These are phyloP conservation scores for Bacidia gigantensis DNA, from an alignment of 495 filamentous ascomycete species.

Conservation along the genomic window DNA sequence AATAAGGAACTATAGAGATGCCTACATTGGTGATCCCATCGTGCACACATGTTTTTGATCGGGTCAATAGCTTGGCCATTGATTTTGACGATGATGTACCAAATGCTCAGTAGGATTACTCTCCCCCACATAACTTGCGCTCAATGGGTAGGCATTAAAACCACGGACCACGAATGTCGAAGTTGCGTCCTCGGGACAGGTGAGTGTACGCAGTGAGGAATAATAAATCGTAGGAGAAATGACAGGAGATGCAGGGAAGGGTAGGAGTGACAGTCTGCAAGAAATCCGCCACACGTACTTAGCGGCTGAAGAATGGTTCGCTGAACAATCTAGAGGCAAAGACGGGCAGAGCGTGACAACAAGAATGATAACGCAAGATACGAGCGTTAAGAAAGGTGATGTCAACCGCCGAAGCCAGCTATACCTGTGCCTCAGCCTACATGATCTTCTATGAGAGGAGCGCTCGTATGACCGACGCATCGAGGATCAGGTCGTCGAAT, in stretches of 20 bases:
- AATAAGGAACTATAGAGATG: neutral
- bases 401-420: neutral
- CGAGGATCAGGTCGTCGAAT: neutral
- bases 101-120: neutral
- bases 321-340: neutral
- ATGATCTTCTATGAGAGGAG: neutral
- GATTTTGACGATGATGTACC: neutral
- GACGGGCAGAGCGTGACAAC: neutral
- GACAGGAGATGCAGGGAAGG: no score
- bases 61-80: constrained; percentile 17
- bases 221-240: no score
- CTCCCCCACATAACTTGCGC: no score
- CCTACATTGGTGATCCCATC: constrained; percentile 26
- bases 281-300: no score
- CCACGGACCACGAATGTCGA: no score
- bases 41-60: constrained; percentile 22
- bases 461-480: neutral
- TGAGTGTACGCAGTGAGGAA: no score
- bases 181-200: no score
- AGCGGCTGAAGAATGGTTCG: neutral
- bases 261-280: no score
- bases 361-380: neutral
- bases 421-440: neutral
- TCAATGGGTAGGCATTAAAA: no score
- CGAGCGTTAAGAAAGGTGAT: neutral